These are phyloP conservation scores for Tremella mesenterica DNA, from an alignment of 768 basidiomycete genomes.

Conservation along the genomic window DNA sequence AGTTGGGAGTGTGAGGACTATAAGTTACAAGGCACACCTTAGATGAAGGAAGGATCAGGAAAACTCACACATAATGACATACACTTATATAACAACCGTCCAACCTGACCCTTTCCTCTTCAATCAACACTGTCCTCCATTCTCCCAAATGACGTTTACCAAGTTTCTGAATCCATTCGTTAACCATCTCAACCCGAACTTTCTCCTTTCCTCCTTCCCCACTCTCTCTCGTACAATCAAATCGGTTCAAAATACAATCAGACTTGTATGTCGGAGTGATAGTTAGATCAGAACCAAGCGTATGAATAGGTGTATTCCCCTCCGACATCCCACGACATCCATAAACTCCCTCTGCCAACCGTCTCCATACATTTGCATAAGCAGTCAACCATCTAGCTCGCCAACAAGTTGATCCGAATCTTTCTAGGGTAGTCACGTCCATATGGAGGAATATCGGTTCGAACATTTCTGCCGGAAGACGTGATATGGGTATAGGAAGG, in stretches of 20 bases:
- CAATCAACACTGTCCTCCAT: constrained; percentile 68
- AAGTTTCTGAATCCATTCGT: constrained; percentile 47
- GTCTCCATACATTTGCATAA: constrained; percentile 61
- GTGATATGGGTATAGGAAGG: constrained; percentile 52
- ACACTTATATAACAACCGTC: constrained; percentile 89
- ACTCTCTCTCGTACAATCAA: no score
- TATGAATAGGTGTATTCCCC: no score
- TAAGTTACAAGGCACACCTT: no score
- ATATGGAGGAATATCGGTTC: constrained; percentile 59
- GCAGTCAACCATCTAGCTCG: constrained; percentile 66
- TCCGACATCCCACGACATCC: no score
- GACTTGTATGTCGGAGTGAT: no score
- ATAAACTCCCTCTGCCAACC: constrained; percentile 50
- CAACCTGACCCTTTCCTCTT: constrained; percentile 71
- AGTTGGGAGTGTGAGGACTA: no score
- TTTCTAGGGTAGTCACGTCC: constrained; percentile 61
- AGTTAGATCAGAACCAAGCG: no score
- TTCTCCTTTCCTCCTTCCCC: constrained; percentile 71
- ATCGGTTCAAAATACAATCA: no score
- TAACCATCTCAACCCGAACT: constrained; percentile 46
- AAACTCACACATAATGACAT: constrained; percentile 57
- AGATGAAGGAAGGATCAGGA: constrained; percentile 17
- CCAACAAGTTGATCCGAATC: constrained; percentile 64
- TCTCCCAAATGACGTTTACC: constrained; percentile 54
- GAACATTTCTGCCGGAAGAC: constrained; percentile 69